Evolutionary conservation across 2,329 filamentous ascomycete species (phyloP), one percentile per base, ranked within the genome.

Genomic region (Hypoxylon sp.): DNA sequence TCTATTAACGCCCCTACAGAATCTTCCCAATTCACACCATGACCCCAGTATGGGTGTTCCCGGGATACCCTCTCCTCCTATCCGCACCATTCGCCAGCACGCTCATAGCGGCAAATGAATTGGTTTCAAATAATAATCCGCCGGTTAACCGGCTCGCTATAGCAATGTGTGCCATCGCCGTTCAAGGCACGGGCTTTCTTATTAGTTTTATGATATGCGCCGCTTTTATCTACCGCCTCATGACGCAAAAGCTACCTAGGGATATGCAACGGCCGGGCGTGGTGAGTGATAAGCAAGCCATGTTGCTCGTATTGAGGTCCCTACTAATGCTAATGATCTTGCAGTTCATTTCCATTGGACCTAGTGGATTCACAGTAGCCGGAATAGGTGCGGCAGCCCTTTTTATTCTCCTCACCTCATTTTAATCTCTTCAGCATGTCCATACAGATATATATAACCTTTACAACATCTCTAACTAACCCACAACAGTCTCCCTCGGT

Each of bases 21-120:
- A 81, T 82, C 26, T 86, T 85, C 53, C 85, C 93, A 0, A 92
- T 96, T 52, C 91, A 92, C 35, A 90, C 90, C 57, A 96, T 97
- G 93, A 96, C 93, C 0, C 93, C 93, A 0, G 89, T 94, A 17
- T 96, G 93, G 93, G 94, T 95, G 60, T 96, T 96, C 72, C 93
- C 93, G 0, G 92, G 91, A 0, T 97, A 97, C 71, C 92, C 93
- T 0, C 84, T 96, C 22, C 86, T 97, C 3, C 87, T 96, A 8
- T 88, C 91, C 22, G 93, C 91, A 0, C 91, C 93, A 0, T 89
- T 94, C 72, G 93, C 91, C 14, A 86, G 87, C 17, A 88, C 83
- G 53, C 80, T 88, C 31, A 84, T 88, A 66, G 74, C 78, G 48
- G 80, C 83, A 6, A 81, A 82, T 8, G 71, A 74, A 6, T 66